These are phyloP conservation scores for Cutaneotrichosporon sp. DNA, from an alignment of 1,284 basidiomycete genomes.

Conservation along the genomic window DNA sequence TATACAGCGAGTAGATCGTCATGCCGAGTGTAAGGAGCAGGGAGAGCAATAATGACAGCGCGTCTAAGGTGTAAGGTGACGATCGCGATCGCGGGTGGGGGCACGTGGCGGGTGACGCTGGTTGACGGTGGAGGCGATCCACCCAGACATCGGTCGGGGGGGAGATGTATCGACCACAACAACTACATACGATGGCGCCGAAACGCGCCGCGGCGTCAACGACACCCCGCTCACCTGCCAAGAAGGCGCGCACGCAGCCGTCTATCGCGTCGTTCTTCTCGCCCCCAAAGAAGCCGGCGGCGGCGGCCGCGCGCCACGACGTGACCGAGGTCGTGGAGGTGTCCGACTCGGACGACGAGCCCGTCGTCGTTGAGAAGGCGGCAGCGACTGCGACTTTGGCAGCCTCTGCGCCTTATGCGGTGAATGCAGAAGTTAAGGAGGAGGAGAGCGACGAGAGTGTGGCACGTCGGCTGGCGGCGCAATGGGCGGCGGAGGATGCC, in stretches of 20 bases:
- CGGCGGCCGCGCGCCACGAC: not conserved
- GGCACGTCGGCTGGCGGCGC: conserved; percentile 26
- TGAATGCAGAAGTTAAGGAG: not conserved
- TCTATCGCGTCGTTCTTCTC: conserved; percentile 41
- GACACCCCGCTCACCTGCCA: conserved; percentile 14
- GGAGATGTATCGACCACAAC: no score
- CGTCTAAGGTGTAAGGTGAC: not conserved
- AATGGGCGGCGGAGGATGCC: conserved; percentile 19
- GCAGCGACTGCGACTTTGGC: no score
- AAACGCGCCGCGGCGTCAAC: not conserved
- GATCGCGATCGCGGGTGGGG: not conserved
- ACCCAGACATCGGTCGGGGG: not conserved
- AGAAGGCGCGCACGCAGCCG: conserved; percentile 12
- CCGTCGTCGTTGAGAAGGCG: not conserved
- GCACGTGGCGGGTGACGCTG: not conserved
- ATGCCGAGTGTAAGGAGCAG: conserved; percentile 46
- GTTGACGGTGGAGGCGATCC: not conserved
- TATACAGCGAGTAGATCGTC: conserved; percentile 82
- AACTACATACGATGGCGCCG: conserved; percentile 1
- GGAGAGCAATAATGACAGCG: not conserved
- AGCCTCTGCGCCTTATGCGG: no score
- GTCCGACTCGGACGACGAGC: conserved; percentile 33
- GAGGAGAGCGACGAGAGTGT: conserved; percentile 23
- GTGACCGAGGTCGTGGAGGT: conserved; percentile 28
- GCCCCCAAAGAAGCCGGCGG: conserved; percentile 23